phyloP scores from a whole-genome alignment of 371 early-diverging fungal species.

The Cokeromyces recurvatus region DNA sequence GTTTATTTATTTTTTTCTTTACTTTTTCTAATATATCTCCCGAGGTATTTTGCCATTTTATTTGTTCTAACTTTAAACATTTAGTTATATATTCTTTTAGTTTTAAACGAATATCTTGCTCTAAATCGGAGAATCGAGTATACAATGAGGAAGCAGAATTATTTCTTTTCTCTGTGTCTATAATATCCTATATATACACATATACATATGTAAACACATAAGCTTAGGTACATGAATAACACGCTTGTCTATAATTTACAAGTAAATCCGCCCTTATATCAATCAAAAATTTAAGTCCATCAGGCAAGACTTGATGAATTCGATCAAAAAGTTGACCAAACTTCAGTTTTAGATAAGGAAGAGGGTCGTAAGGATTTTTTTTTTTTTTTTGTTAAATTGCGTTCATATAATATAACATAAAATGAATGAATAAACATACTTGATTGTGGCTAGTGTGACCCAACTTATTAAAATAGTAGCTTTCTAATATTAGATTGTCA shows the following conservation, averaged over 20 bases:
- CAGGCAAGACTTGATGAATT: slow-evolving; percentile 67
- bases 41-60: slow-evolving; percentile 72
- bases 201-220: no score
- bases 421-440: no score
- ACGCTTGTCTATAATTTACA: no score
- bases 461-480: no score
- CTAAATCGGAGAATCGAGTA: background rate
- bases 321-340: slow-evolving; percentile 68
- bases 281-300: slow-evolving; percentile 72
- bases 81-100: slow-evolving; percentile 11
- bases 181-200: slow-evolving; percentile 1
- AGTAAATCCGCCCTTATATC: slow-evolving; percentile 70
- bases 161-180: slow-evolving; percentile 1
- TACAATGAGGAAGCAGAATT: no score
- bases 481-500: no score
- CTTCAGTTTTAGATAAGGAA: slow-evolving; percentile 55
- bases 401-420: no score
- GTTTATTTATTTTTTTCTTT: no score
- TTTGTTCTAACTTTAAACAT: slow-evolving; percentile 60
- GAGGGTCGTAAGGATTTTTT: no score
- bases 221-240: no score
- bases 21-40: slow-evolving; percentile 76
- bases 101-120: slow-evolving; percentile 11
- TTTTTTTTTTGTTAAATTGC: no score
- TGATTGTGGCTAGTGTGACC: no score